Conservation (phyloP, 2,329 filamentous ascomycete species). For the Trichothecium sympodiale region DNA sequence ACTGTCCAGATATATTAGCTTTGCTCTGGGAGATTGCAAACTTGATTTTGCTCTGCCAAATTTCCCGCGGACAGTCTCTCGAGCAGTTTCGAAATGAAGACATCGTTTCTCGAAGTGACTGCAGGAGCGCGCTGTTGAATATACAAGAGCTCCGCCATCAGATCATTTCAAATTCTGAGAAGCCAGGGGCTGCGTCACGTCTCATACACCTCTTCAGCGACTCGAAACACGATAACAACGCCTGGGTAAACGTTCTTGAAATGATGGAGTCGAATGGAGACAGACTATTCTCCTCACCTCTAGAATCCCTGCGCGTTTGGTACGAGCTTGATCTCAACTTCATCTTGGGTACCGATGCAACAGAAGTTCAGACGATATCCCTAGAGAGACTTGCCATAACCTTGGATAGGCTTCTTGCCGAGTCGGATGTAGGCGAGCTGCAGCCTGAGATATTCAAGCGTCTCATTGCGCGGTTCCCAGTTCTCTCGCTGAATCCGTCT, state of each 20-base stretch:
- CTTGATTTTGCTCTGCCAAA: conserved; percentile 22
- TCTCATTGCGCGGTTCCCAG: conserved; percentile 29
- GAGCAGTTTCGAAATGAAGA: conserved; percentile 9
- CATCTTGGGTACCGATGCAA: conserved; percentile 23
- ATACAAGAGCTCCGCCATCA: conserved; percentile 24
- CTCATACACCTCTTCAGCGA: no score
- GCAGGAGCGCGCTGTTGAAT: conserved; percentile 26
- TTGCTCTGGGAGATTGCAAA: conserved; percentile 36
- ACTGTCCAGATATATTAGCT: conserved; percentile 30
- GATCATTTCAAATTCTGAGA: conserved; percentile 9
- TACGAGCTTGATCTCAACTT: conserved; percentile 31
- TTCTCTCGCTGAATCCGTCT: conserved; percentile 31
- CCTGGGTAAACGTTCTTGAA: conserved; percentile 18
- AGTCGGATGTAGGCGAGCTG: conserved; percentile 14
- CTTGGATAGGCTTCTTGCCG: conserved; percentile 28
- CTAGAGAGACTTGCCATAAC: conserved; percentile 34
- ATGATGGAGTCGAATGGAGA: conserved; percentile 19
- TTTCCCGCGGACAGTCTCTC: conserved; percentile 9
- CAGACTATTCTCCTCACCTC: conserved; percentile 7
- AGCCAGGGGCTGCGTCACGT: no score
- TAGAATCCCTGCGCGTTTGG: conserved; percentile 19
- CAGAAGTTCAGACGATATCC: conserved; percentile 35
- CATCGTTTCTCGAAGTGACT: conserved; percentile 5
- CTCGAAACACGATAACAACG: no score
- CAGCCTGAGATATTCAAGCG: conserved; percentile 20